Evolutionary conservation across 257 asterid species (phyloP).

Genomic region (Solanum paucissectum): DNA sequence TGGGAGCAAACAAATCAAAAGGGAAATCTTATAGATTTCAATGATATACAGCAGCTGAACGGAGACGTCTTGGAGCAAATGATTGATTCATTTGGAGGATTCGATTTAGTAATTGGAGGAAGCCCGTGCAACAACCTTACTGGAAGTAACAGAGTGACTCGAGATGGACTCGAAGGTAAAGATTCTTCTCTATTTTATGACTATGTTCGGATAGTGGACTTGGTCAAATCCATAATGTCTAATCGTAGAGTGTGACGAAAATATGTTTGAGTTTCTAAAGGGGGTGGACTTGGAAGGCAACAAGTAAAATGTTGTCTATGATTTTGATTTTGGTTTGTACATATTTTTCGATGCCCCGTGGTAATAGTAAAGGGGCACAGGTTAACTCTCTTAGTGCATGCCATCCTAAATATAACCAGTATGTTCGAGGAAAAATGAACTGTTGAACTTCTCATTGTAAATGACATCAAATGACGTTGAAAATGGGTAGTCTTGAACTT

Average conservation of each 20-base stretch:
- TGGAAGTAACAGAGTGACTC: neutral
- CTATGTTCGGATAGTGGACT: neutral
- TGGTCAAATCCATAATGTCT: neutral
- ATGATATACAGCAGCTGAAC: constrained; percentile 45
- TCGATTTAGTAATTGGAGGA: constrained; percentile 11
- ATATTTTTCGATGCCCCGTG: neutral
- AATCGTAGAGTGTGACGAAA: neutral
- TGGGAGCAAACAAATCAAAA: constrained; percentile 84
- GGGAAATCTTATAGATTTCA: constrained; percentile 39
- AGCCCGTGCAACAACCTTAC: constrained; percentile 8
- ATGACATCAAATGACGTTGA: neutral
- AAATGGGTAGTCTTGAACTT: neutral
- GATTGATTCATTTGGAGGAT: constrained; percentile 12
- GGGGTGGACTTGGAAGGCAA: neutral
- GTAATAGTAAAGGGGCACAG: neutral
- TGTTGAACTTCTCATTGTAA: neutral
- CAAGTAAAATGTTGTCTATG: neutral
- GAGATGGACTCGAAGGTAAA: constrained; percentile 2
- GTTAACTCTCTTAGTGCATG: neutral
- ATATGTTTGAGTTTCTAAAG: neutral
- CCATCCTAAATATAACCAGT: neutral
- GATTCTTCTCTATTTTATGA: constrained; percentile 2
- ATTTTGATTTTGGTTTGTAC: neutral
- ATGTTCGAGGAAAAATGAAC: neutral
- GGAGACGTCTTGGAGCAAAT: constrained; percentile 24